Conservation (phyloP, 2,329 filamentous ascomycete genomes). For the Penicillium sclerotigenum region DNA sequence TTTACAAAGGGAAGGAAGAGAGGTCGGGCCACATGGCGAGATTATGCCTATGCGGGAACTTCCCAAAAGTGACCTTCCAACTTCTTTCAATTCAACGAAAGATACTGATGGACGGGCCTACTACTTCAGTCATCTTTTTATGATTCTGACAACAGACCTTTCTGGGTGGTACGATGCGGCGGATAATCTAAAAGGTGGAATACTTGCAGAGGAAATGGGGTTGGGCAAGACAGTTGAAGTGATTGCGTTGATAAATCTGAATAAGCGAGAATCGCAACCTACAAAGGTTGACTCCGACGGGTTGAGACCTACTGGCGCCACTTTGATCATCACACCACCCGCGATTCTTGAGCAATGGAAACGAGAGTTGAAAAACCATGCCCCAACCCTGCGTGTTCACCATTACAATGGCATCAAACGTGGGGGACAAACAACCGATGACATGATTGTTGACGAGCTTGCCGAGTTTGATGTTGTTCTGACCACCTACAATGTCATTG, state of each 20-base stretch:
- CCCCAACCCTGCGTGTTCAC: conserved; percentile 54
- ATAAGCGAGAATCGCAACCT: conserved; percentile 29
- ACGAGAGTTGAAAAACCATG: conserved; percentile 57
- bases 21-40: conserved; percentile 32
- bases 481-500: conserved; percentile 67
- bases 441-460: conserved; percentile 48
- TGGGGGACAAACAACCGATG: conserved; percentile 33
- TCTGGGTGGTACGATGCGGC: conserved; percentile 33
- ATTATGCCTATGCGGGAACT: conserved; percentile 19
- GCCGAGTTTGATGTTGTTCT: conserved; percentile 55
- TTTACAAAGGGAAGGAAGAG: conserved; percentile 43
- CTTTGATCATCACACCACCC: conserved; percentile 61
- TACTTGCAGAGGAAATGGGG: conserved; percentile 52
- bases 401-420: conserved; percentile 56
- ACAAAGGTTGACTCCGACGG: conserved; percentile 20
- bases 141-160: conserved; percentile 39
- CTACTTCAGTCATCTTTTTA: conserved; percentile 44
- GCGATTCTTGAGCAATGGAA: conserved; percentile 64
- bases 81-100: conserved; percentile 37
- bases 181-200: conserved; percentile 40
- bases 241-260: conserved; percentile 45
- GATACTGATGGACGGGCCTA: conserved; percentile 40
- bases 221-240: conserved; percentile 52
- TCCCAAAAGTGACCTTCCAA: conserved; percentile 26
- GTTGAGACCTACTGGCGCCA: conserved; percentile 49